Percentiles rank a stretch among this genome's conserved stretches.
Conservation (phyloP, 2,329 filamentous ascomycete species). For the Emericellopsis atlantica region DNA sequence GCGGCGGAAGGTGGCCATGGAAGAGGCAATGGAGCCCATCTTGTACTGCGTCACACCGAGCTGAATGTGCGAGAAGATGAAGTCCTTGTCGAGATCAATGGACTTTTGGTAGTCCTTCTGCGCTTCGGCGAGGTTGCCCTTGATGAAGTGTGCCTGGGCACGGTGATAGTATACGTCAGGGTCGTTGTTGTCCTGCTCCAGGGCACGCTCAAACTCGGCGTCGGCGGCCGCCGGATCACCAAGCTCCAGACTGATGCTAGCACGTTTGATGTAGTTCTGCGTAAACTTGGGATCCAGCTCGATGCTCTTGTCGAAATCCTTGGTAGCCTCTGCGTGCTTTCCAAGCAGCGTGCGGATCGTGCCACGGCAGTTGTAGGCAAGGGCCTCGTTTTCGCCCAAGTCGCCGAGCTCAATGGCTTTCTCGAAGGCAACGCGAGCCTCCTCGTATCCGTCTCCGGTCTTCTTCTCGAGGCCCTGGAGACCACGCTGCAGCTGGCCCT, state of each 20-base stretch:
- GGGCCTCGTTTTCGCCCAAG: slow-evolving; percentile 71
- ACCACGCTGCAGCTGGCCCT: slow-evolving; percentile 76
- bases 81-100: slow-evolving; percentile 87
- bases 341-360: slow-evolving; percentile 91
- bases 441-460: slow-evolving; percentile 83
- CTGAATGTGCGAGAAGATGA: slow-evolving; percentile 99
- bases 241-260: slow-evolving; percentile 93
- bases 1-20: slow-evolving; percentile 94
- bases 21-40: slow-evolving; percentile 95
- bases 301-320: slow-evolving; percentile 84
- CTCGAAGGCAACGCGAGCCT: slow-evolving; percentile 76
- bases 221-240: slow-evolving; percentile 79
- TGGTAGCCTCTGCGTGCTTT: slow-evolving; percentile 70
- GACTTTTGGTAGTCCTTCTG: slow-evolving; percentile 99
- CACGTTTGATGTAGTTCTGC: slow-evolving; percentile 97
- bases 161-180: slow-evolving; percentile 99
- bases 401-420: slow-evolving; percentile 74
- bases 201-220: slow-evolving; percentile 75
- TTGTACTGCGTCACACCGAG: slow-evolving; percentile 99
- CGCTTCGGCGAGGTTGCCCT: slow-evolving; percentile 81
- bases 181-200: slow-evolving; percentile 74
- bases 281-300: slow-evolving; percentile 79
- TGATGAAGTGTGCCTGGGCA: slow-evolving; percentile 95
- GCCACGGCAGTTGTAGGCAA: slow-evolving; percentile 92
- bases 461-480: slow-evolving; percentile 70